These are phyloP conservation scores for Cotoneaster glaucophyllus DNA, from an alignment of 306 rosid species.

Conservation along the genomic window DNA sequence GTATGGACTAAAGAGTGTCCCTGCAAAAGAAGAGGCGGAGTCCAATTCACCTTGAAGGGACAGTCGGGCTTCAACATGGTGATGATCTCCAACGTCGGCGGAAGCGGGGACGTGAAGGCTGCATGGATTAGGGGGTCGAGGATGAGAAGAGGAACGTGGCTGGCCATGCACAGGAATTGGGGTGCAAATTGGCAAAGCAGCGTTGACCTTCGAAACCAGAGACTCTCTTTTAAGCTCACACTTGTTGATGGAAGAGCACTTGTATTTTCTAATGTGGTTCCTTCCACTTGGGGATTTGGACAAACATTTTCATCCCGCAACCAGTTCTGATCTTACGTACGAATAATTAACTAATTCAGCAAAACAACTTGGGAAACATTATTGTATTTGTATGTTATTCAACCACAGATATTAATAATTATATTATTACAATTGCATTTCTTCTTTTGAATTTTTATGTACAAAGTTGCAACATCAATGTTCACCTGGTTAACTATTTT, in stretches of 20 bases:
- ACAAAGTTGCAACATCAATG: no score
- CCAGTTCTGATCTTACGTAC: conserved; percentile 38
- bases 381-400: not conserved
- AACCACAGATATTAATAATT: not conserved
- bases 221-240: conserved; percentile 58
- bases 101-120: conserved; percentile 56
- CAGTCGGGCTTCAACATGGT: conserved; percentile 73
- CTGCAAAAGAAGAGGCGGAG: conserved; percentile 78
- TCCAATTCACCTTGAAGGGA: conserved; percentile 70
- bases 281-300: conserved; percentile 77
- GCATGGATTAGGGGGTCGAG: conserved; percentile 58
- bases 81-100: conserved; percentile 79
- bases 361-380: not conserved
- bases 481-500: no score
- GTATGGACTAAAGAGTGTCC: conserved; percentile 39
- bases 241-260: conserved; percentile 48
- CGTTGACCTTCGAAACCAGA: conserved; percentile 50
- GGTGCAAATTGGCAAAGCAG: conserved; percentile 83
- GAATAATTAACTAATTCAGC: no score
- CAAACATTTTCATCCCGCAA: conserved; percentile 58
- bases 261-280: conserved; percentile 47
- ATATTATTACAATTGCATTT: not conserved
- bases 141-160: conserved; percentile 34
- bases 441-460: not conserved
- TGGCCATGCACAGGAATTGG: conserved; percentile 77